Evolutionary conservation across 2,329 filamentous ascomycete genomes (phyloP), one percentile per base, ranked within the genome.

Genomic region (Sporothrix euskadiensis): DNA sequence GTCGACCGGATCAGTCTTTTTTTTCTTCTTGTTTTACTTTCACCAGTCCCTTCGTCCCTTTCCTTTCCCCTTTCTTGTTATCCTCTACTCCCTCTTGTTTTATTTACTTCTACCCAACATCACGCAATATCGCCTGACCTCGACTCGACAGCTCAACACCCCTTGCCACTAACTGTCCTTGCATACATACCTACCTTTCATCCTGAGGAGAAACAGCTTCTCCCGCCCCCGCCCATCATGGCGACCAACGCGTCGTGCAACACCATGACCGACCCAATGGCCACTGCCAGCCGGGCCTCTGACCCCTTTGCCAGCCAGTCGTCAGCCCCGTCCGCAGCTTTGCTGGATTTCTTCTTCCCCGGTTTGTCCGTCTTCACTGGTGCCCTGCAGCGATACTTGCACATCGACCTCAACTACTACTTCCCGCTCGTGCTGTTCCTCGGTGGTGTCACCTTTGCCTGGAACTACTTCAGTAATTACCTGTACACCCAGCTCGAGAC

Each of bases 341-440:
- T 89, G 16, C 82, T 92, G 44, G 89, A 92, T 78, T 85, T 86
- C 75, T 85, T 92, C 79, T 87, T 92, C 76, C 90, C 90, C 0
- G 89, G 90, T 22, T 90, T 91, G 79, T 88, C 88, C 8, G 80
- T 89, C 73, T 80, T 90, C 71, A 86, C 88, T 0, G 82, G 83
- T 1, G 83, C 85, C 1, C 78, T 90, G 3, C 83, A 87, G 22
- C 84, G 84, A 14, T 89, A 90, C 78, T 80, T 90, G 1, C 84
- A 88, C 59, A 84, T 91, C 78, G 89, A 92, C 76, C 81, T 91
- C 10, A 89, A 88, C 74, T 77, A 88, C 66, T 92, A 91, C 79
- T 83, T 92, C 32, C 89, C 89, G 1, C 76, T 87, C 6, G 76
- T 92, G 0, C 77, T 91, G 6, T 78, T 86, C 4, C 69, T 85